Evolutionary conservation across 2,329 filamentous ascomycete genomes (phyloP), one percentile per base, ranked within the genome.

Genomic region (Paraconiothyrium sp.): DNA sequence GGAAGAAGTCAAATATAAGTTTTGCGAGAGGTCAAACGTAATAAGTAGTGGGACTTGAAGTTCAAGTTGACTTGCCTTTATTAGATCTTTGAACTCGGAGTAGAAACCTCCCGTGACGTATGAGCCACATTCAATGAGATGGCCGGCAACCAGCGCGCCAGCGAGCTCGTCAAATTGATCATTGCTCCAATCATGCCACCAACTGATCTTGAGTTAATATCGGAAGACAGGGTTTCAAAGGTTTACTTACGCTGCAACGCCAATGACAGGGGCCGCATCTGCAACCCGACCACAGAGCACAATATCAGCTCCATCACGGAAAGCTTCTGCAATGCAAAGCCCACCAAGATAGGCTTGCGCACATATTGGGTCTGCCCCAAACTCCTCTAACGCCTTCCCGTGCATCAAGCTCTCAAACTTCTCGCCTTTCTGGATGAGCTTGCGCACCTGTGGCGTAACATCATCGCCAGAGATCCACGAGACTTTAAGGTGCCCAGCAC

Each of bases 151-250:
- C 13, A 81, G 73, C 0, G 80, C 72, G 30, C 61, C 62, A 7
- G 68, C 70, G 2, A 82, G 73, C 59, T 73, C 64, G 47, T 72
- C 64, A 30, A 71, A 67, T n/a, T 83, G 65, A 37, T 68, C 66
- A 24, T 64, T 78, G 0, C 66, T 63, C 86, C 85, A 88, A 10
- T 78, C 73, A 54, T 88, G 81, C 80, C 84, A 88, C 78, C 80
- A 88, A 49, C 81, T 81, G 0, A 1, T 63, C 10, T 5, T 22
- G 9, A 13, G 34, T 52, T 22, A 52, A 35, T 16, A 11, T 8
- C 11, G 9, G 27, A 39, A 14, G 11, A 37, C n/a, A 24, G 1
- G 27, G 11, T 8, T 22, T 5, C 14, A 16, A 7, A 2, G 49
- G 3, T 7, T 10, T 4, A 43, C 51, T 54, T n/a, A 57, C 58